Conservation (phyloP, 176 grass and related monocot species). For the Microstegium vimineum region DNA sequence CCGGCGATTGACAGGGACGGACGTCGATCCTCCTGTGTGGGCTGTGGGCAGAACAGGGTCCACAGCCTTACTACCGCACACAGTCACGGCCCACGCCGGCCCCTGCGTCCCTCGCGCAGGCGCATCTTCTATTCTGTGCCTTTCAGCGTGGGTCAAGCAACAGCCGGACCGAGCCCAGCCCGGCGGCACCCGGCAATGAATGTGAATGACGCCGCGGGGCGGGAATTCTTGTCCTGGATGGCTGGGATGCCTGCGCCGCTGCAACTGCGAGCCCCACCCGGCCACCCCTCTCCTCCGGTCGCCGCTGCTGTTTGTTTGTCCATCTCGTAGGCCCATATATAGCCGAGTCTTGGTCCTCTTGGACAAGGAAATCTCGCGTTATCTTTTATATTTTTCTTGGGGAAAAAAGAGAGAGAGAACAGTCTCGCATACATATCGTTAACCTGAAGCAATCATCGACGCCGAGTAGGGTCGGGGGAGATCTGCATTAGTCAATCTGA, state of each 20-base stretch:
- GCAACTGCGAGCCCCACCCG: not conserved
- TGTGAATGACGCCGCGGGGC: not conserved
- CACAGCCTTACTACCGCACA: not conserved
- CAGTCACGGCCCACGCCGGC: not conserved
- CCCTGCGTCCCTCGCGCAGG: not conserved
- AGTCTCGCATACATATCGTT: not conserved
- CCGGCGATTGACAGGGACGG: slow-evolving; percentile 7
- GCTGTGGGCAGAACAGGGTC: too few species aligned
- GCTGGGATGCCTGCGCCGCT: not conserved
- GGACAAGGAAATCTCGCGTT: not conserved
- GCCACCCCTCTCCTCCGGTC: too few species aligned
- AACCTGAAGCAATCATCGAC: not conserved
- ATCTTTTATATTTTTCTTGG: not conserved
- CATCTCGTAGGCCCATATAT: slow-evolving; percentile 10
- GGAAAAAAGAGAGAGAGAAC: not conserved
- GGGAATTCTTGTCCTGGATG: not conserved
- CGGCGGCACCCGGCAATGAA: too few species aligned
- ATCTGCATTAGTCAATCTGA: slow-evolving; percentile 7
- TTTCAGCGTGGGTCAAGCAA: slow-evolving; percentile 5
- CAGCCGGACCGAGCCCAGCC: not conserved
- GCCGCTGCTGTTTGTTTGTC: not conserved
- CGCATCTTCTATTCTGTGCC: not conserved
- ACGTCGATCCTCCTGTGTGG: too few species aligned
- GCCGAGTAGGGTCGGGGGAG: not conserved
- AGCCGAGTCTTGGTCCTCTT: not conserved